phyloP scores from a whole-genome alignment of 2,329 filamentous ascomycete species.

The Xylaria sp. region DNA sequence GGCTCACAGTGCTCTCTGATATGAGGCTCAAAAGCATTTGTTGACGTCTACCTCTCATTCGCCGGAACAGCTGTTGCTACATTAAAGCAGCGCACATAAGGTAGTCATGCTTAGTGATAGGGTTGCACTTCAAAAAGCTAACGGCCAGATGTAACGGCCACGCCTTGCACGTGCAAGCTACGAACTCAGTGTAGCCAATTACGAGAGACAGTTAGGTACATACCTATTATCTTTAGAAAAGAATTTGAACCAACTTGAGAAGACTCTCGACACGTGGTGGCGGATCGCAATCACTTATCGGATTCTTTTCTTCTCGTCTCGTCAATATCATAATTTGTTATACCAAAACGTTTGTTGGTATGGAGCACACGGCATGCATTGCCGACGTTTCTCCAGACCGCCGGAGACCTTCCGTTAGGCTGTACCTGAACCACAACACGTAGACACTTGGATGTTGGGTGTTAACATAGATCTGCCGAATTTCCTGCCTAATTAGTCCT shows the following conservation, averaged over 20 bases:
- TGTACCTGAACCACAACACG: conserved; percentile 2
- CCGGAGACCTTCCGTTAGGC: conserved; percentile 29
- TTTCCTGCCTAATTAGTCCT: background rate
- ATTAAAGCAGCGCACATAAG: conserved; percentile 26
- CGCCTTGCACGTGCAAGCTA: conserved; percentile 3
- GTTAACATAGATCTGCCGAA: background rate
- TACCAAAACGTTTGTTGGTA: background rate
- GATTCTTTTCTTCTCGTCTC: background rate
- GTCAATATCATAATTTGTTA: background rate
- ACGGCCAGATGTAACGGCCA: background rate
- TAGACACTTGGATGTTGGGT: background rate
- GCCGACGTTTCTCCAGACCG: conserved; percentile 21
- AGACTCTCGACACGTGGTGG: background rate
- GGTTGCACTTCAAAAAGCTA: conserved; percentile 10
- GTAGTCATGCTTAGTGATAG: conserved; percentile 19
- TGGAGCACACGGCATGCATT: background rate
- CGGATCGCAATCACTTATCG: too few species aligned
- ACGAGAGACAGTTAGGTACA: background rate
- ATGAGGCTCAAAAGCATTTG: conserved; percentile 11
- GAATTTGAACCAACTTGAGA: background rate
- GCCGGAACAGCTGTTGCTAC: background rate
- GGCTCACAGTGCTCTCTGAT: conserved; percentile 16
- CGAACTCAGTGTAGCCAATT: background rate
- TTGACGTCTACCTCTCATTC: conserved; percentile 14
- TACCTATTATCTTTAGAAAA: background rate